Base-by-base conservation (phyloP, 2,329 filamentous ascomycete species). In the Ceratocystis cubensis region DNA sequence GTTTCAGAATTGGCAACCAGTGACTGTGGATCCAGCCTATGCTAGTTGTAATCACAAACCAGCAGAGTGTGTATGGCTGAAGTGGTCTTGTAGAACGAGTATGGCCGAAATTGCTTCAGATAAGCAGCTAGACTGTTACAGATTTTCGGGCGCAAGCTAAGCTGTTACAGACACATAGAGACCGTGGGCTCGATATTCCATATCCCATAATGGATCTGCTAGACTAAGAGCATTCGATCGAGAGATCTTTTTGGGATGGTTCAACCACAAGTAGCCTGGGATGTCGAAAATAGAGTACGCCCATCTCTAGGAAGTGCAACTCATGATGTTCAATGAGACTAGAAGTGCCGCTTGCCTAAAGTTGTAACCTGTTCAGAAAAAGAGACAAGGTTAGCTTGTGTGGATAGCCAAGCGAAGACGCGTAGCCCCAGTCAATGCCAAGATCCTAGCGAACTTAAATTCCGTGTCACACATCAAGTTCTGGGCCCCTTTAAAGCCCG, bases 401-500 rank as follows among this genome's bases (percentile, higher is more conserved):
- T 33, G 56, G 28, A n/a, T 6, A 59, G 15, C 17, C 28, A 59
- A 59, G 22, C 13, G 22, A n/a, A n/a, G 28, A 59, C 56, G 17
- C 56, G 28, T 37, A 37, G 7, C 15, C 25, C 56, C 33, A 3
- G 56, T 59, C 28, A 59, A 30, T 59, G 56, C 56, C 56, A 59
- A 37, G 56, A 59, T 59, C 17, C 28, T 37, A n/a, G 56, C 30
- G 17, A 59, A n/a, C 56, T 17, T 59, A 59, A 59, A 59, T 59
- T 59, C 56, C 28, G 33, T 37, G 56, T 17, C 28, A 59, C 56
- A 37, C 2, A 59, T 37, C 10, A 37, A 37, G 48, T 59, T 37
- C 15, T 37, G 15, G 28, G 28, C 7, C 56, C 56, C 28, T 30
- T 59, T 59, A 59, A 28, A 20, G 28, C 56, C 15, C 56, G 10